Evolutionary conservation across 768 basidiomycete species (phyloP).

Genomic region (Suillus ampliporus): DNA sequence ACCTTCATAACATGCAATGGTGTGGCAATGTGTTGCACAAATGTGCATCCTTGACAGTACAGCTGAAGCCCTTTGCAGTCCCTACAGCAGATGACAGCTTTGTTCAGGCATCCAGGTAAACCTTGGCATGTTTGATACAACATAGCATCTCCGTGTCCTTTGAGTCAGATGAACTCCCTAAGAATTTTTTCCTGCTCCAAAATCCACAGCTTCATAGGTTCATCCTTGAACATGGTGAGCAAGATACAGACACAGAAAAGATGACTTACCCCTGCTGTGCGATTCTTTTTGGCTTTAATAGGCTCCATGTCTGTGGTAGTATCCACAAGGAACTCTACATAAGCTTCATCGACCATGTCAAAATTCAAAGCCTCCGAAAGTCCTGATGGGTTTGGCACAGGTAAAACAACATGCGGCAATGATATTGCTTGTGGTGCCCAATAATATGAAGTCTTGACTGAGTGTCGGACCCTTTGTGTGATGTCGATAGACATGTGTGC

Average conservation of each 20-base stretch:
- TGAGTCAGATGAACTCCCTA: constrained; percentile 2
- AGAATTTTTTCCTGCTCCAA: neutral
- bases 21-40: constrained; percentile 1
- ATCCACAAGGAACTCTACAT: neutral
- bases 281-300: constrained; percentile 1
- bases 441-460: neutral
- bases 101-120: neutral
- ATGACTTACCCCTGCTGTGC: neutral
- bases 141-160: neutral
- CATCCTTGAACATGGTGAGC: constrained; percentile 4
- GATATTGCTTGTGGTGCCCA: no score
- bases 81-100: constrained; percentile 4
- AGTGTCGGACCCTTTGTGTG: neutral
- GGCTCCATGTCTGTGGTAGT: neutral
- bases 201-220: constrained; percentile 9
- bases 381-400: no score
- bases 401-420: no score
- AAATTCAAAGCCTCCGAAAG: neutral
- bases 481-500: neutral
- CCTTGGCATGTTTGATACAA: constrained; percentile 1
- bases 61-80: constrained; percentile 17
- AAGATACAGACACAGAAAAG: neutral
- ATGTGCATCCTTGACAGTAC: constrained; percentile 13
- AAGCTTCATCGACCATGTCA: neutral
- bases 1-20: constrained; percentile 22